These are phyloP conservation scores for Chloranthus sessilifolius DNA, from an alignment of 164 flowering plant species.

Conservation along the genomic window DNA sequence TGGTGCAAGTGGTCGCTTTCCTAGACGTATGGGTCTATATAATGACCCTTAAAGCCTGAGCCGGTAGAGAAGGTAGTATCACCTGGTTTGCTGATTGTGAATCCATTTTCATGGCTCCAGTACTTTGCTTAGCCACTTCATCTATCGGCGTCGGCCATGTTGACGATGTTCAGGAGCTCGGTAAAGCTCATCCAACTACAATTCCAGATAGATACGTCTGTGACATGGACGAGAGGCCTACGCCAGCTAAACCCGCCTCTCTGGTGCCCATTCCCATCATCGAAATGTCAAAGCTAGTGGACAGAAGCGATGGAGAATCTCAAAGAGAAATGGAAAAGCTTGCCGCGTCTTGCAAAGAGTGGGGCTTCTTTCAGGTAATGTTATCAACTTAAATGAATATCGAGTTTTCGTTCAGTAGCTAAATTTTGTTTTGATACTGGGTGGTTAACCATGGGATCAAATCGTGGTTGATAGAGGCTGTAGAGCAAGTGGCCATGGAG, in stretches of 20 bases:
- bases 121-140: constrained; percentile 18
- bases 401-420: too few species aligned
- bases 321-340: constrained; percentile 39
- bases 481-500: constrained; percentile 58
- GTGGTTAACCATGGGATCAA: constrained; percentile 81
- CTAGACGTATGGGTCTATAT: too few species aligned
- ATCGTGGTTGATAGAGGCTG: constrained; percentile 36
- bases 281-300: constrained; percentile 50
- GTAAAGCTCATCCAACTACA: constrained; percentile 29
- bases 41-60: too few species aligned
- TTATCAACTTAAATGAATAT: too few species aligned
- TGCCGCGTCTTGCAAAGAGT: constrained; percentile 54
- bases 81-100: too few species aligned
- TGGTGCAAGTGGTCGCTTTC: too few species aligned
- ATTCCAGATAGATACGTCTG: constrained; percentile 72
- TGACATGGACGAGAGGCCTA: constrained; percentile 53
- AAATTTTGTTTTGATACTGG: constrained; percentile 32
- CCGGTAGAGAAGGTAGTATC: too few species aligned
- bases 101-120: constrained; percentile 76
- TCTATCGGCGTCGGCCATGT: constrained; percentile 61
- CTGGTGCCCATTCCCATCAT: constrained; percentile 49
- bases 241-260: constrained; percentile 1
- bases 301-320: constrained; percentile 27
- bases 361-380: constrained; percentile 97
- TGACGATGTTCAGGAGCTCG: constrained; percentile 80